Evolutionary conservation across 192 early-diverging fungal species (phyloP).

Genomic region (Lunasporangiospora selenospora): DNA sequence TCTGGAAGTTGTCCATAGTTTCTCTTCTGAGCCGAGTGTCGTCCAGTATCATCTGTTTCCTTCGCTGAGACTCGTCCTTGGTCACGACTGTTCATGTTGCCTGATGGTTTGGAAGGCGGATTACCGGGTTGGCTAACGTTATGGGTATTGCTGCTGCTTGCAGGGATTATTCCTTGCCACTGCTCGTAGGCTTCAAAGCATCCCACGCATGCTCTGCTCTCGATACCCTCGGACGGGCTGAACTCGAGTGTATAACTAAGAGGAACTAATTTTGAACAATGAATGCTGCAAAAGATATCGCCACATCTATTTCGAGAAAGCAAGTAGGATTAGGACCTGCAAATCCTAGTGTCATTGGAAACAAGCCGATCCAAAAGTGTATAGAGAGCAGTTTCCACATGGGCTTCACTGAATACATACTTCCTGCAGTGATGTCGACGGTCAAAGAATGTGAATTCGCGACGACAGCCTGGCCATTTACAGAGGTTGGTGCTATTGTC

Average conservation of each 20-base stretch:
- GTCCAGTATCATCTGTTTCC: too few relatives aligned
- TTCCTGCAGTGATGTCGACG: constrained; percentile 1
- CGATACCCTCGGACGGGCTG: not conserved
- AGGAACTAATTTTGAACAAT: not conserved
- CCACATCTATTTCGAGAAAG: not conserved
- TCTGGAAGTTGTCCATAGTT: not conserved
- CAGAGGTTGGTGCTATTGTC: not conserved
- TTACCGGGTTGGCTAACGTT: not conserved
- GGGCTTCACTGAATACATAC: too few relatives aligned
- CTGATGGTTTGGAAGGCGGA: not conserved
- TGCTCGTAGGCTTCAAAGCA: constrained; percentile 1
- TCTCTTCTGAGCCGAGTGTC: too few relatives aligned
- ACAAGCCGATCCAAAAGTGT: too few relatives aligned
- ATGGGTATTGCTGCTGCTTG: not conserved
- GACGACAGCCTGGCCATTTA: not conserved
- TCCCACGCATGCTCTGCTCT: not conserved
- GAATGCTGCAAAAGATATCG: not conserved
- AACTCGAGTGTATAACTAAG: not conserved
- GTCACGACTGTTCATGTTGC: not conserved
- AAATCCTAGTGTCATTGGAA: too few relatives aligned
- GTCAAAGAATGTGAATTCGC: not conserved
- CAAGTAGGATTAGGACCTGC: not conserved
- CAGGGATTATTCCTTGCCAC: not conserved
- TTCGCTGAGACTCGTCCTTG: too few relatives aligned
- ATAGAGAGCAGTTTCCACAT: too few relatives aligned